A percentile compares a stretch with the other conserved stretches of the same genome.
Evolutionary conservation across 164 flowering plant species (phyloP).

Genomic region (Nelumbo lutea): DNA sequence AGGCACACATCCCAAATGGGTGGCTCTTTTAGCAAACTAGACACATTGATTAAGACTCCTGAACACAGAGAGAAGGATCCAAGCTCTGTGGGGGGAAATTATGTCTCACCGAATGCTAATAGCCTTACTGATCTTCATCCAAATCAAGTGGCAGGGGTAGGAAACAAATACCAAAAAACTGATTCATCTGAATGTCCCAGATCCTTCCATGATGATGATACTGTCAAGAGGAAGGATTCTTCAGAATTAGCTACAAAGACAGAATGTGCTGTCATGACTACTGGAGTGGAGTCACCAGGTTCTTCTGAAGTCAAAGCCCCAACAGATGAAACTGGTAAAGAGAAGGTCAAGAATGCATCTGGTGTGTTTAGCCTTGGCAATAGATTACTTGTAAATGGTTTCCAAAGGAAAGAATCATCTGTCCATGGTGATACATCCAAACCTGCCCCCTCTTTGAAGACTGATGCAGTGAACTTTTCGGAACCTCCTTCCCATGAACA

Average conservation of each 20-base stretch:
- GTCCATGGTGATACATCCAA: slow-evolving; percentile 24
- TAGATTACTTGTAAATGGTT: slow-evolving; percentile 38
- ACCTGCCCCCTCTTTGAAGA: slow-evolving; percentile 13
- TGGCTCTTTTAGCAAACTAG: slow-evolving; percentile 12
- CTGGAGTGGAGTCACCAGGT: background rate
- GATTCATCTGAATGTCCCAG: slow-evolving; percentile 5
- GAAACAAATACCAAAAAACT: background rate
- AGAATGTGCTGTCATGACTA: slow-evolving; percentile 1
- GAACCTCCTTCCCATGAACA: slow-evolving; percentile 11
- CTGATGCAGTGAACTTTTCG: slow-evolving; percentile 19
- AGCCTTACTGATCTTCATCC: slow-evolving; percentile 1
- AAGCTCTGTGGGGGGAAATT: background rate
- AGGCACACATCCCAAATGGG: slow-evolving; percentile 7
- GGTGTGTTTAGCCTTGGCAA: slow-evolving; percentile 32
- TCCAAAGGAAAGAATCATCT: slow-evolving; percentile 32
- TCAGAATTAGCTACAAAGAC: background rate
- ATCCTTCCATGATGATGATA: slow-evolving; percentile 4
- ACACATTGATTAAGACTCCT: slow-evolving; percentile 7
- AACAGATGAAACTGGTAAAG: slow-evolving; percentile 17
- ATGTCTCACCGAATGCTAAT: slow-evolving; percentile 1
- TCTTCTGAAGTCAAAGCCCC: background rate
- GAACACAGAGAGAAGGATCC: slow-evolving; percentile 12
- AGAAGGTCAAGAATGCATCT: slow-evolving; percentile 28
- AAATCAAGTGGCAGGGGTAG: background rate
- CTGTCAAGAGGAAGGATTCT: background rate